phyloP scores from a whole-genome alignment of 2,329 filamentous ascomycete species.

The Colletotrichum horii region DNA sequence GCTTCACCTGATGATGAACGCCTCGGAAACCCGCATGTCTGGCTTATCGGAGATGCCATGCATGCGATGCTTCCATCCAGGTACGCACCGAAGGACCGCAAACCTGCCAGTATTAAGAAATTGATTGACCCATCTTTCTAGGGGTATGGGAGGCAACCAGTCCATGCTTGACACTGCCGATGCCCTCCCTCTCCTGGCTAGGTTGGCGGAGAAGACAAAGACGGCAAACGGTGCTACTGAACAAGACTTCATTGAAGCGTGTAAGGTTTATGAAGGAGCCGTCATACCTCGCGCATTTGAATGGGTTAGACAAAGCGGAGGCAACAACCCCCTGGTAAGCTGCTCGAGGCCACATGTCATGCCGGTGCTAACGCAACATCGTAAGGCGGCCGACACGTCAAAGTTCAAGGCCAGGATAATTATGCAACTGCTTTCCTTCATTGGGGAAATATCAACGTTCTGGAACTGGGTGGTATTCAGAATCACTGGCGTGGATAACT shows the following conservation, averaged over 20 bases:
- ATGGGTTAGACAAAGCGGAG: background rate
- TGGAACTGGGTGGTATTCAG: background rate
- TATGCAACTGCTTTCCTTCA: background rate
- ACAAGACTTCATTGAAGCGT: background rate
- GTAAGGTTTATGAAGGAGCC: background rate
- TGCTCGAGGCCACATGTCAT: background rate
- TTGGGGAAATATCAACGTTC: background rate
- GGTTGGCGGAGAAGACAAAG: background rate
- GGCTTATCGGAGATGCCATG: background rate
- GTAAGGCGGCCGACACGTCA: background rate
- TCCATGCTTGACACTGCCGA: background rate
- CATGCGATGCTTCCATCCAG: background rate
- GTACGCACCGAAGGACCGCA: background rate
- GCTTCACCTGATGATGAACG: background rate
- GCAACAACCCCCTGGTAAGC: background rate
- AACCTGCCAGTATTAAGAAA: fast-evolving
- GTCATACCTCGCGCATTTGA: background rate
- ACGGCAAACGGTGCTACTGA: fast-evolving
- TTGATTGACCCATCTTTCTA: background rate
- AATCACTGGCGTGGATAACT: background rate
- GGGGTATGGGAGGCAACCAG: background rate
- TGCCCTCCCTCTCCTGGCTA: background rate
- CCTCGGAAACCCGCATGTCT: background rate
- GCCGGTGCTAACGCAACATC: background rate
- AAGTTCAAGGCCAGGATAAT: background rate